Evolutionary conservation across 371 early-diverging fungal species (phyloP).

Genomic region (Mucor lusitanicus): DNA sequence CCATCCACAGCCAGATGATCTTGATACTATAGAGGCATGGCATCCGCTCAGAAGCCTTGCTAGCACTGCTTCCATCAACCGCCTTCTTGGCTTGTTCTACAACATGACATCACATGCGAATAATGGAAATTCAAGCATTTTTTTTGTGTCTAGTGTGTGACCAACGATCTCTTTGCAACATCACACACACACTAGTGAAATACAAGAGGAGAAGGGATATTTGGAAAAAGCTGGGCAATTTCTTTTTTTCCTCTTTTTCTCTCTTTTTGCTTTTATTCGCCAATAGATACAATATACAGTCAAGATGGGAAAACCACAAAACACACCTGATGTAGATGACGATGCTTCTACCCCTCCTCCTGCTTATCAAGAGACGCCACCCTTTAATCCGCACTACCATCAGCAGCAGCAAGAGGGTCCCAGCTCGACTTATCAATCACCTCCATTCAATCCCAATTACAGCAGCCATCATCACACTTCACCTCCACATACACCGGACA

Average conservation of each 20-base stretch:
- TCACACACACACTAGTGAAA: neutral
- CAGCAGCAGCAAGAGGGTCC: neutral
- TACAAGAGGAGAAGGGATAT: neutral
- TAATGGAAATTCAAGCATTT: neutral
- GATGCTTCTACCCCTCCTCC: slow-evolving; percentile 12
- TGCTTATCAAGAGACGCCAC: slow-evolving; percentile 17
- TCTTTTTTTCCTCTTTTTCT: neutral
- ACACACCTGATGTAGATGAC: slow-evolving; percentile 16
- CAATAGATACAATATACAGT: neutral
- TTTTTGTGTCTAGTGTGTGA: neutral
- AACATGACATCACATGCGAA: neutral
- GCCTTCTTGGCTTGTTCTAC: neutral
- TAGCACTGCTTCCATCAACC: no score
- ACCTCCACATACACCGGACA: slow-evolving; percentile 7
- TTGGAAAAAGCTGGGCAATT: slow-evolving; percentile 2
- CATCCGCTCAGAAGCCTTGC: no score
- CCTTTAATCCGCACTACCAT: slow-evolving; percentile 3
- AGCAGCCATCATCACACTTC: neutral
- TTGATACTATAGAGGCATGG: no score
- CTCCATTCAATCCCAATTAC: slow-evolving; percentile 7
- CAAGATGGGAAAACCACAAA: slow-evolving; percentile 2
- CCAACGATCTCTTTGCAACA: neutral
- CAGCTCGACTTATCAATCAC: neutral
- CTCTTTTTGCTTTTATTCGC: neutral
- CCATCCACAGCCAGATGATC: no score